Conservation (phyloP, 306 rosid genomes). For the Prinsepia uniflora region DNA sequence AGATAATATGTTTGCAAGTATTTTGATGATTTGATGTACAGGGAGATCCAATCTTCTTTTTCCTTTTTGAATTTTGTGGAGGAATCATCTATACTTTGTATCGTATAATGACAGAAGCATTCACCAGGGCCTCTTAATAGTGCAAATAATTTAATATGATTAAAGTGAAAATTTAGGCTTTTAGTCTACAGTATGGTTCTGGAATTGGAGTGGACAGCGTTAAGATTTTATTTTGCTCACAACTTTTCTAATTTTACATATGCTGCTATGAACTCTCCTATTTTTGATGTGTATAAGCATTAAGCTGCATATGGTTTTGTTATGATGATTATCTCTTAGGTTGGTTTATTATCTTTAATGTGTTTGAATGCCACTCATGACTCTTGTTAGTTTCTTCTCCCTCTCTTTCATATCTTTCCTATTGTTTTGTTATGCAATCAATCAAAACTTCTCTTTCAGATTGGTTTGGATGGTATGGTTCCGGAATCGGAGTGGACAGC, state of each 20-base stretch:
- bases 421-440: not conserved
- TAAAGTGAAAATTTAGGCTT: not conserved
- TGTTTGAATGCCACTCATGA: not conserved
- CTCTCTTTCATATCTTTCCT: not conserved
- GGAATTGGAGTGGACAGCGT: not conserved
- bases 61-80: not conserved
- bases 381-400: not conserved
- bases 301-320: not conserved
- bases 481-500: too few relatives aligned
- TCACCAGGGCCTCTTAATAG: too few relatives aligned
- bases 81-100: not conserved
- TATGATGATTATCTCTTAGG: not conserved
- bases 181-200: not conserved
- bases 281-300: not conserved
- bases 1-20: too few relatives aligned
- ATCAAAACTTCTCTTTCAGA: constrained; percentile 38
- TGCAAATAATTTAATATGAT: not conserved
- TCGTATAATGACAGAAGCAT: not conserved
- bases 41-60: too few relatives aligned
- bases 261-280: not conserved
- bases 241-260: not conserved
- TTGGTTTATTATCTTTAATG: not conserved
- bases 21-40: too few relatives aligned
- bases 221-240: too few relatives aligned
- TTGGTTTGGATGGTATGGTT: constrained; percentile 95